Evolutionary conservation across 202 grass and related monocot genomes (phyloP), one percentile per base, ranked within the genome.

Genomic region (Bolboschoenoplectus hybrid): DNA sequence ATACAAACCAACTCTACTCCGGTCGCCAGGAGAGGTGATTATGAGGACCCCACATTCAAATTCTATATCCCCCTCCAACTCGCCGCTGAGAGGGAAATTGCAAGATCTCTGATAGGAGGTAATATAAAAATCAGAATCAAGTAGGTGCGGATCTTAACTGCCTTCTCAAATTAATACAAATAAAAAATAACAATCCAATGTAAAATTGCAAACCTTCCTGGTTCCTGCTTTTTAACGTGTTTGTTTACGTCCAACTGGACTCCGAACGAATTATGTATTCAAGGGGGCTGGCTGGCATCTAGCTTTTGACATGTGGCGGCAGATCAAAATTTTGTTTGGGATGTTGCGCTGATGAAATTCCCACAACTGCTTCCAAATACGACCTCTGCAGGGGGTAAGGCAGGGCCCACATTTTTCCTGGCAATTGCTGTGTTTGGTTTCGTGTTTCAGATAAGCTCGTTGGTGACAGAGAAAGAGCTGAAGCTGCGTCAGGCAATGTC

Each of bases 41-140:
- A 89, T 71, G 95, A 98, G 85, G 95, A 98, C 45, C 95, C 95
- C 36, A 93, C 95, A 39, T 97, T 97, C 89, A 97, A 97, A 80
- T 97, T 95, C 75, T 91, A 97, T 84, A 97, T 97, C 90, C 95
- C 95, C 1, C 95, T 97, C 89, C 95, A 97, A 93, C 82, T 97
- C 91, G 95, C 95, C 53, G 95, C 95, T 17, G 93, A 98, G 87
- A 92, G 93, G 50, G 95, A 98, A 91, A 98, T 98, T 85, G 93
- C 95, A 66, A 97, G 95, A 76, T 86, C 91, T 14, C 84, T 97
- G 19, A 90, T 97, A 81, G 89, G 92, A 90, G 95, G 92, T 97
- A 90, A 58, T 36, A 80, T 13, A n/a, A 49, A 51, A 79, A 36
- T 58, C 36, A 39, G 19, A 79, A 14, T 36, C 47, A 26, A 26